phyloP scores from a whole-genome alignment of 73 alveolate genomes.

The Durusdinium trenchii region DNA sequence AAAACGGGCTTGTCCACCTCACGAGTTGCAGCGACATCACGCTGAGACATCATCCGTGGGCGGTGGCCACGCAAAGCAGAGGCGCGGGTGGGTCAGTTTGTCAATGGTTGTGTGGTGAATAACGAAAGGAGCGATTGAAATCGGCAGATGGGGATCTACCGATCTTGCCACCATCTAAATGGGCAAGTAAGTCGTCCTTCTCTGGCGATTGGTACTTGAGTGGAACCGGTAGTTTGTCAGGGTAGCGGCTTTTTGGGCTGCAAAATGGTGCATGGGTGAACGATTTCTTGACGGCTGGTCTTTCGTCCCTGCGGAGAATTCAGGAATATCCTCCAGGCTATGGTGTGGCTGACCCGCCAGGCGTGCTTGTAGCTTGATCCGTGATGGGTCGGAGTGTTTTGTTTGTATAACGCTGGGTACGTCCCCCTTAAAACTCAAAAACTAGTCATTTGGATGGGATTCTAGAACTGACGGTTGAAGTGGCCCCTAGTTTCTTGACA shows the following conservation, averaged over 20 bases:
- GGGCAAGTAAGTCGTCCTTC: background rate
- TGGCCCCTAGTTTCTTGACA: too few species aligned
- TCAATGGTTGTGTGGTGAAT: background rate
- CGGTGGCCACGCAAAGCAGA: conserved; percentile 27
- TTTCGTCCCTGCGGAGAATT: too few species aligned
- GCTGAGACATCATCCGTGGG: conserved; percentile 8
- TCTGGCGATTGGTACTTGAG: background rate
- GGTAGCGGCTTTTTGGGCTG: too few species aligned
- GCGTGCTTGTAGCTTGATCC: background rate
- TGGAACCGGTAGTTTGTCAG: background rate
- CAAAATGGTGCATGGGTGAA: too few species aligned
- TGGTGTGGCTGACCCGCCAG: conserved; percentile 59
- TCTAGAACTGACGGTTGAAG: too few species aligned
- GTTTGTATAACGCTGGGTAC: too few species aligned
- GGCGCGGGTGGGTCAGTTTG: background rate
- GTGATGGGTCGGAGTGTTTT: too few species aligned
- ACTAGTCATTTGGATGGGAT: too few species aligned
- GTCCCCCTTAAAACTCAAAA: too few species aligned
- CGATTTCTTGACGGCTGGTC: background rate
- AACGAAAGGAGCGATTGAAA: background rate
- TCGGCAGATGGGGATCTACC: too few species aligned
- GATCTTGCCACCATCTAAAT: background rate
- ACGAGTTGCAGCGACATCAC: too few species aligned
- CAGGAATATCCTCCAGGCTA: conserved; percentile 48
- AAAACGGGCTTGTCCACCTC: too few species aligned